Evolutionary conservation across 805 yeast genomes (phyloP).

Genomic region (Candida schatavii): DNA sequence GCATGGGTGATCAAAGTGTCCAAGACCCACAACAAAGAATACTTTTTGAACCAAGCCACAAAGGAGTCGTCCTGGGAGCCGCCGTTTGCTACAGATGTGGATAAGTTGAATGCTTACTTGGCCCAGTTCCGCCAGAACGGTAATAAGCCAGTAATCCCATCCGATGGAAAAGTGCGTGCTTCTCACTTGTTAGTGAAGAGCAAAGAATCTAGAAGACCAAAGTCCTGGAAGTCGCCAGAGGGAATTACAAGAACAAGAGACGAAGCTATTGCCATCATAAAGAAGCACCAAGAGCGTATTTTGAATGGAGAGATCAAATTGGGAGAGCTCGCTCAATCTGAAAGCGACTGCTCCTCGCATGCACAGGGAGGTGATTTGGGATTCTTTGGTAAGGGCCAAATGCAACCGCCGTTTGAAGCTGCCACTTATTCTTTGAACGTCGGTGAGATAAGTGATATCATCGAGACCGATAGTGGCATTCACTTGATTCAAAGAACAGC

Average conservation of each 20-base stretch:
- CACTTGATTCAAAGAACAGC: slow-evolving; percentile 87
- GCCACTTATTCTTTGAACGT: slow-evolving; percentile 79
- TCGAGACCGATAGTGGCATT: slow-evolving; percentile 88
- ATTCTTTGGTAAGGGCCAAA: slow-evolving; percentile 79
- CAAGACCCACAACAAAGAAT: slow-evolving; percentile 78
- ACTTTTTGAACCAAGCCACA: slow-evolving; percentile 69
- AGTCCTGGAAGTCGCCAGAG: slow-evolving; percentile 79
- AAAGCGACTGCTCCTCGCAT: slow-evolving; percentile 87
- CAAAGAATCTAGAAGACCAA: slow-evolving; percentile 79
- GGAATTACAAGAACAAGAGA: slow-evolving; percentile 77
- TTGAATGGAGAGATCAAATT: slow-evolving; percentile 64
- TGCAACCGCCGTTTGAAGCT: slow-evolving; percentile 93
- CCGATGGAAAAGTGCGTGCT: slow-evolving; percentile 65
- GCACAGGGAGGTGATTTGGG: slow-evolving; percentile 92
- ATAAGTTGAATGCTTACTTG: slow-evolving; percentile 55
- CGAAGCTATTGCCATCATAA: slow-evolving; percentile 70
- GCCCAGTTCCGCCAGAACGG: slow-evolving; percentile 30
- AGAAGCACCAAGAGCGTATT: slow-evolving; percentile 55
- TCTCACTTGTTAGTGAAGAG: slow-evolving; percentile 85
- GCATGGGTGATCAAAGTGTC: slow-evolving; percentile 83
- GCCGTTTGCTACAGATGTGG: slow-evolving; percentile 76
- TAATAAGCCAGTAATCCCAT: slow-evolving; percentile 44
- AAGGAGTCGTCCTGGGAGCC: slow-evolving; percentile 86
- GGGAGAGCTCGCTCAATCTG: slow-evolving; percentile 71
- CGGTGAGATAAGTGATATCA: slow-evolving; percentile 78